Evolutionary conservation across 768 basidiomycete genomes (phyloP).

Genomic region (Ephemerocybe angulata): DNA sequence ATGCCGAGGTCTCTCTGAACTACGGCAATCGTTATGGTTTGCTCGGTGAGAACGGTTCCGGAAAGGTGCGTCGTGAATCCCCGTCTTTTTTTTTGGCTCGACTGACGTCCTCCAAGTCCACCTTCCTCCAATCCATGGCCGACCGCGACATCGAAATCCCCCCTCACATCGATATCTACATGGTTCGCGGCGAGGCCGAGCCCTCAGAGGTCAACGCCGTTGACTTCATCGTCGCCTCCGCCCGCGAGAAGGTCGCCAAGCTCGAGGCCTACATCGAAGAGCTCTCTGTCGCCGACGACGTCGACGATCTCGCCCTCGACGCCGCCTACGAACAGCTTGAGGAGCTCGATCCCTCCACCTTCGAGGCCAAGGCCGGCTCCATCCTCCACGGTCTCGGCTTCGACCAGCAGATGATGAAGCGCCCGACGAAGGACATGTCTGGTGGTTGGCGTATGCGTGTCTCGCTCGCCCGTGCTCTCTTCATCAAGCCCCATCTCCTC

Average conservation of each 20-base stretch:
- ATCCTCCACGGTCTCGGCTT: constrained; percentile 99
- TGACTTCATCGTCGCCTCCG: constrained; percentile 93
- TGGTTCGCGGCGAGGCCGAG: constrained; percentile 93
- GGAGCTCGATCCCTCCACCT: constrained; percentile 92
- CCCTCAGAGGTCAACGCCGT: constrained; percentile 92
- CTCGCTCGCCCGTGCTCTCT: no score
- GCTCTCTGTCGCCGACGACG: constrained; percentile 80
- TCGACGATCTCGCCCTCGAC: constrained; percentile 87
- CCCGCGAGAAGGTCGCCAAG: constrained; percentile 87
- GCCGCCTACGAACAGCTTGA: constrained; percentile 93
- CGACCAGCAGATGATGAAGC: constrained; percentile 85
- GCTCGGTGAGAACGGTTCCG: no score
- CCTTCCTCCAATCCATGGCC: constrained; percentile 92
- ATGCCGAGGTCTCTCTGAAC: constrained; percentile 73
- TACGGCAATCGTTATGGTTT: constrained; percentile 94
- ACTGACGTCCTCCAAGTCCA: constrained; percentile 55
- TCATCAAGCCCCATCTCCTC: constrained; percentile 94
- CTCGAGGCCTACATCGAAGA: constrained; percentile 94
- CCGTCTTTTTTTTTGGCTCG: constrained; percentile 1
- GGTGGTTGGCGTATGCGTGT: constrained; percentile 99
- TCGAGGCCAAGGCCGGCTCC: constrained; percentile 92
- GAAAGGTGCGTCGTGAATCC: no score
- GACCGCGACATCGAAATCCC: constrained; percentile 95
- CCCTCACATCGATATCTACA: constrained; percentile 94
- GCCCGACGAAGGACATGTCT: constrained; percentile 97